Evolutionary conservation across 106 monocot genomes (phyloP).

Genomic region (Platanthera guangdongensis): DNA sequence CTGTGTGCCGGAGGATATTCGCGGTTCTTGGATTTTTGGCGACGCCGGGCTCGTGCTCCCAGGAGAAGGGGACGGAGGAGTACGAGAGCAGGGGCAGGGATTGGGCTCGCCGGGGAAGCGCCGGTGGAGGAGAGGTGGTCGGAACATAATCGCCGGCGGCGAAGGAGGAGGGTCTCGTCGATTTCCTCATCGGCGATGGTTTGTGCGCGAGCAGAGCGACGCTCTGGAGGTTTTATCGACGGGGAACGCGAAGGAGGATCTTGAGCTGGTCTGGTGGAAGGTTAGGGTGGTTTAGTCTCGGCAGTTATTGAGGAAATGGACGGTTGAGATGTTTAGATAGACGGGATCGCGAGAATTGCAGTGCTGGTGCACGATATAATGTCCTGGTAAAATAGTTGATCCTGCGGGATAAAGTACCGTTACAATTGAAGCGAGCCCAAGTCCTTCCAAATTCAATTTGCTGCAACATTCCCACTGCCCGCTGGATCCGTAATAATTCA

Average conservation of each 20-base stretch:
- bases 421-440: too few species aligned
- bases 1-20: neutral
- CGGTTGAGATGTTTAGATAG: neutral
- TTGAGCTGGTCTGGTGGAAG: neutral
- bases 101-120: neutral
- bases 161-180: neutral
- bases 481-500: too few species aligned
- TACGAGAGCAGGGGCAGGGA: conserved; percentile 8
- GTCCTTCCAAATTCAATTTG: too few species aligned
- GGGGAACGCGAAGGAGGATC: neutral
- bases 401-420: too few species aligned
- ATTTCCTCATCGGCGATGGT: neutral
- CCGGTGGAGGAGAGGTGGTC: neutral
- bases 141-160: neutral
- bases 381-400: too few species aligned
- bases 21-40: conserved; percentile 19
- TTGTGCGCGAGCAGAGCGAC: neutral
- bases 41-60: conserved; percentile 42
- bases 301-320: neutral
- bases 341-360: neutral
- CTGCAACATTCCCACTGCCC: too few species aligned
- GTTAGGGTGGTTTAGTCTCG: neutral
- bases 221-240: neutral
- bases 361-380: neutral
- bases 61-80: conserved; percentile 48